phyloP scores from a whole-genome alignment of 257 asterid species.

The Paraleonurus japonicus region DNA sequence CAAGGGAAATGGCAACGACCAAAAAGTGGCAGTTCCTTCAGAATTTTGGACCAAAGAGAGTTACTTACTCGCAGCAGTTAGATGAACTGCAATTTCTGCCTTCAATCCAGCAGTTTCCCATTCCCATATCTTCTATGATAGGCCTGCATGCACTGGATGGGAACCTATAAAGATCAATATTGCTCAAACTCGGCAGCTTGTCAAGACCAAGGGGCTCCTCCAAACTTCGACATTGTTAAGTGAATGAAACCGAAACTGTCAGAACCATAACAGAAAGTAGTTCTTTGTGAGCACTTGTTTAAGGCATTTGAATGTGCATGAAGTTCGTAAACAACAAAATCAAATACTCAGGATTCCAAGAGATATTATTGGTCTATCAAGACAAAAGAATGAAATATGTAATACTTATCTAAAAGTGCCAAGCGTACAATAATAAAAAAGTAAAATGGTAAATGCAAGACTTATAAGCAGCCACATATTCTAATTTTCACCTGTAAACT shows the following conservation, averaged over 20 bases:
- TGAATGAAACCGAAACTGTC: slow-evolving; percentile 33
- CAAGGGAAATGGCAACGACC: background rate
- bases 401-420: background rate
- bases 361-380: background rate
- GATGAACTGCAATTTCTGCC: slow-evolving; percentile 93
- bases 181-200: slow-evolving; percentile 80
- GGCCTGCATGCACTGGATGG: slow-evolving; percentile 86
- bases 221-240: slow-evolving; percentile 81
- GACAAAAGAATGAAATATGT: background rate
- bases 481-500: background rate
- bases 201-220: slow-evolving; percentile 94
- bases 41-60: slow-evolving; percentile 1
- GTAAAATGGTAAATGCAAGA: background rate
- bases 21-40: background rate
- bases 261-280: slow-evolving; percentile 23
- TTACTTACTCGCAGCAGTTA: slow-evolving; percentile 70
- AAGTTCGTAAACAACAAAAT: background rate
- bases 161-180: slow-evolving; percentile 60
- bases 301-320: slow-evolving; percentile 14
- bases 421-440: background rate
- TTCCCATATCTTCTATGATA: slow-evolving; percentile 57
- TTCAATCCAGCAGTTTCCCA: slow-evolving; percentile 80
- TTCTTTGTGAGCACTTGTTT: slow-evolving; percentile 8
- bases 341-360: slow-evolving; percentile 6
- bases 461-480: background rate